A percentile compares a stretch with the other conserved stretches of the same genome.
phyloP scores from a whole-genome alignment of 1,284 basidiomycete species.

The Ustilago xerochloae region DNA sequence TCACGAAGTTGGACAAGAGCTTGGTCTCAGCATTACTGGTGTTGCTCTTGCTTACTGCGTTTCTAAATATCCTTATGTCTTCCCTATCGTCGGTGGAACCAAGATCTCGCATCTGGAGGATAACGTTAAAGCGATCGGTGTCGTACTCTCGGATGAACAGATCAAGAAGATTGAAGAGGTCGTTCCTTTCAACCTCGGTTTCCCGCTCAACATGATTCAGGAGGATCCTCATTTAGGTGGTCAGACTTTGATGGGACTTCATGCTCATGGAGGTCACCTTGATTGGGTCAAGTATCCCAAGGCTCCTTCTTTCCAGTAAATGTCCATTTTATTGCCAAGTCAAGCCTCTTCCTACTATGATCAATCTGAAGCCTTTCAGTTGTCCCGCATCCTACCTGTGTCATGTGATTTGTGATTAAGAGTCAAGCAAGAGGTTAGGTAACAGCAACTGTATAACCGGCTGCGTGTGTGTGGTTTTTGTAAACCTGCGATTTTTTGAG shows the following conservation, averaged over 20 bases:
- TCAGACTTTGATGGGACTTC: conserved; percentile 16
- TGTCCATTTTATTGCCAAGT: too few species aligned
- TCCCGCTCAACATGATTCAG: conserved; percentile 51
- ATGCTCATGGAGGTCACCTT: conserved; percentile 40
- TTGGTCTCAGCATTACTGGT: conserved; percentile 35
- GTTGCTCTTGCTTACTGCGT: conserved; percentile 51
- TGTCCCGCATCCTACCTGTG: too few species aligned
- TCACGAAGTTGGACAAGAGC: conserved; percentile 54
- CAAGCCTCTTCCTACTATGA: too few species aligned
- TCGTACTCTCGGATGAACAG: conserved; percentile 50
- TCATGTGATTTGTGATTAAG: too few species aligned
- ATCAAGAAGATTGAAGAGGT: conserved; percentile 50
- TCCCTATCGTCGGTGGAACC: conserved; percentile 54
- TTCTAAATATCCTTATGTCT: conserved; percentile 43
- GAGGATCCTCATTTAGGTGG: conserved; percentile 34
- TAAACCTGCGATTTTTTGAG: too few species aligned
- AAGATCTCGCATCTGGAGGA: conserved; percentile 54
- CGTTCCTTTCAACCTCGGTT: conserved; percentile 58
- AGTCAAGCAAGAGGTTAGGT: too few species aligned
- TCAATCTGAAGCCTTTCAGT: too few species aligned
- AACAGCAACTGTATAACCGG: neutral
- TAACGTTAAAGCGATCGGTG: conserved; percentile 48
- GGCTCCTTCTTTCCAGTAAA: conserved; percentile 36
- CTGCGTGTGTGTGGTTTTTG: neutral
- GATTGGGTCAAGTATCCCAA: conserved; percentile 49